These are phyloP conservation scores for Mucor sp. DNA, from an alignment of 371 early-diverging fungal genomes.

Conservation along the genomic window DNA sequence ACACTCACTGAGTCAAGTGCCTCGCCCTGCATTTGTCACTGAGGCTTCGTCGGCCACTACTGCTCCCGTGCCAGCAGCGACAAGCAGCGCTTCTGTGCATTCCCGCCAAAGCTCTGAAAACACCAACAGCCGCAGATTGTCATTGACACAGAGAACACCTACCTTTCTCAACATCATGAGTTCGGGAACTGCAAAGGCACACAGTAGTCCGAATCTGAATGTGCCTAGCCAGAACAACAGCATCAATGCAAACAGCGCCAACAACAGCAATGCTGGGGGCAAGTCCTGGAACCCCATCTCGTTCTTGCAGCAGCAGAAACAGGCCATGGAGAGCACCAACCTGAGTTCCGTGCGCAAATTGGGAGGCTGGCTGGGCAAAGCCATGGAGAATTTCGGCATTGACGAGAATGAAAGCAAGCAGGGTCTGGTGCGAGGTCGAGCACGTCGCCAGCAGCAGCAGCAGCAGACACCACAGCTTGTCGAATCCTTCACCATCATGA, in stretches of 20 bases:
- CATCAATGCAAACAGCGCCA: not conserved
- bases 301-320: conserved; percentile 68
- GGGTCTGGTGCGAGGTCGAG: not conserved
- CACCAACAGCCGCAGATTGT: conserved; percentile 23
- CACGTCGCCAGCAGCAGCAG: not conserved
- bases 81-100: conserved; percentile 18
- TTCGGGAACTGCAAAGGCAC: not conserved
- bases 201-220: not conserved
- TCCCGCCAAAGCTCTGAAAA: not conserved
- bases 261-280: conserved; percentile 15
- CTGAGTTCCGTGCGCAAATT: conserved; percentile 64
- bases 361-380: conserved; percentile 71
- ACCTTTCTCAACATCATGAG: conserved; percentile 7
- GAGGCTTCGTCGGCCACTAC: not conserved
- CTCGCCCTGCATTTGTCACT: conserved; percentile 16
- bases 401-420: conserved; percentile 42
- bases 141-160: conserved; percentile 31
- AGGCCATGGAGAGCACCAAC: conserved; percentile 60
- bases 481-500: conserved; percentile 73
- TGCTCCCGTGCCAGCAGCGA: not conserved
- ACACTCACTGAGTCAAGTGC: conserved; percentile 27
- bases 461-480: conserved; percentile 49
- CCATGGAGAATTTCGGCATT: conserved; percentile 71
- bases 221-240: not conserved
- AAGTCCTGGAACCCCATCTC: conserved; percentile 69